phyloP scores from a whole-genome alignment of 1,284 basidiomycete species.

The Fomes fomentarius region DNA sequence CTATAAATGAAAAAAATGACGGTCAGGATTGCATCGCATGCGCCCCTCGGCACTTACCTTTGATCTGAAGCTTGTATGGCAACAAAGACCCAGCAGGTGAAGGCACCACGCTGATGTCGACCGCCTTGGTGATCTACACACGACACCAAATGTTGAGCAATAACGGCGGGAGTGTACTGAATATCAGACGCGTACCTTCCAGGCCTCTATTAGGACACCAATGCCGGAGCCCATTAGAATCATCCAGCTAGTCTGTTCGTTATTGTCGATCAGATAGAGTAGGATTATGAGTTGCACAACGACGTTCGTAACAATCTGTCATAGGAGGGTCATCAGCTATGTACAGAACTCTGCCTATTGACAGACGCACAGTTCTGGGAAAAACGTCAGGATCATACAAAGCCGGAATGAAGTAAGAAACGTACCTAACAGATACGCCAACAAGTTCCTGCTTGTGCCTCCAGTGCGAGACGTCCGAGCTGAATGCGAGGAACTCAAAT shows the following conservation, averaged over 20 bases:
- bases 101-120: conserved; percentile 76
- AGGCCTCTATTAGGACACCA: conserved; percentile 91
- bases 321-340: background rate
- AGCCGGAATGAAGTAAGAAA: conserved; percentile 2
- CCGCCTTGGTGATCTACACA: conserved; percentile 78
- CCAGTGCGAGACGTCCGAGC: conserved; percentile 94
- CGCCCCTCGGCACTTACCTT: conserved; percentile 49
- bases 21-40: background rate
- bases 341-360: background rate
- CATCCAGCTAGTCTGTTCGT: conserved; percentile 96
- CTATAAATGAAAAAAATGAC: conserved; percentile 49
- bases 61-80: conserved; percentile 83
- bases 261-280: conserved; percentile 94
- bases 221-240: conserved; percentile 88
- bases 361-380: conserved; percentile 44
- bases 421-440: conserved; percentile 81
- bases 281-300: conserved; percentile 90
- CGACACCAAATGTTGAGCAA: too few relatives aligned
- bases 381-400: conserved; percentile 10
- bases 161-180: too few relatives aligned
- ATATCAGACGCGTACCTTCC: conserved; percentile 89
- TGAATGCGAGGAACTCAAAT: conserved; percentile 96
- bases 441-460: conserved; percentile 87
- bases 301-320: conserved; percentile 88
- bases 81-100: conserved; percentile 63